Evolutionary conservation across 768 basidiomycete species (phyloP), one percentile per base, ranked within the genome.

Genomic region (Candolleomyces efflorescens): DNA sequence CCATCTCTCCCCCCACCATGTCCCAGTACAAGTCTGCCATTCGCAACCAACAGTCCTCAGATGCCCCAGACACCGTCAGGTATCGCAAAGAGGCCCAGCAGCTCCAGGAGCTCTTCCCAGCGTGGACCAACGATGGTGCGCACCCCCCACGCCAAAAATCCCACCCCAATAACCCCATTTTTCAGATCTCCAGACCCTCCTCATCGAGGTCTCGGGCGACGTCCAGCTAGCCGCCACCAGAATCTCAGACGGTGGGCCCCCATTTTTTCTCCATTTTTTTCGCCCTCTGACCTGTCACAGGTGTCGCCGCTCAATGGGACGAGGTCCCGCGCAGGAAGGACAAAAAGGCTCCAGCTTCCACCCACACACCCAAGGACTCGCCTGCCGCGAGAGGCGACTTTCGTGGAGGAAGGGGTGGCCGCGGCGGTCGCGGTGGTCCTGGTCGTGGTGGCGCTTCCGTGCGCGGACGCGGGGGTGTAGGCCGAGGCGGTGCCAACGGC

Each of bases 301-400:
- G 91, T 66, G 78, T 78, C 62, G 87, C 80, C 48, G 83, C 86
- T 69, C 89, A 87, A 66, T 94, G 91, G 91, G 90, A 82, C 53
- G 83, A 89, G 55, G 91, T 92, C 57, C 84, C 83, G 61, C 87
- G 83, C 71, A 93, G 92, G 82, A 94, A 91, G 77, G 90, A 93
- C 71, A 92, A 92, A 79, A 92, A 90, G 73, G 59, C 74, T 26
- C 64, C 79, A 12, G 51, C 76, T 18, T 44, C 77, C 27, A 52
- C 73, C 39, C 78, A 80, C 43, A 52, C 74, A 41, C 69, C 85
- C 50, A 89, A 84, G 71, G 82, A 87, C 23, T 71, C 81, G 1
- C 68, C 75, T 60, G 65, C 81, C 52, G 59, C 66, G 52, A 69
- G 82, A 59, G 81, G 81, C 53, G 85, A 86, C 61, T 77, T 74